phyloP scores from a whole-genome alignment of 2,329 filamentous ascomycete genomes.

The Venturiaceae sp. region DNA sequence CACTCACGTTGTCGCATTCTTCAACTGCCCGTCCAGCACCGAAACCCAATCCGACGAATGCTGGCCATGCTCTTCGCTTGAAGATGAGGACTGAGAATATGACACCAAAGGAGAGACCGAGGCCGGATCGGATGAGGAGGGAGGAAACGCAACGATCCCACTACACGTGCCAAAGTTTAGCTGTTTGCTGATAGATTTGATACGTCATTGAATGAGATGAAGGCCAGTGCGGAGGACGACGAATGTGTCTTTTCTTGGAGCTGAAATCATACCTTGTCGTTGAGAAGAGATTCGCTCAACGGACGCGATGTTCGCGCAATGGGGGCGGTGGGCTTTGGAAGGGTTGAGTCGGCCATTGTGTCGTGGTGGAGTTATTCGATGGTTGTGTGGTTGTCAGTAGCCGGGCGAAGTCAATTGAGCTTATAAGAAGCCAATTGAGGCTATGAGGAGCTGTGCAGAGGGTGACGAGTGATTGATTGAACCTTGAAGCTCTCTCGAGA shows the following conservation, averaged over 20 bases:
- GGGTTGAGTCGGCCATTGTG: conserved; percentile 50
- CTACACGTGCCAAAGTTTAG: conserved; percentile 37
- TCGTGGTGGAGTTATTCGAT: conserved; percentile 12
- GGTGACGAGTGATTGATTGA: background rate
- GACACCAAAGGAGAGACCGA: conserved; percentile 94
- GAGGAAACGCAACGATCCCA: conserved; percentile 99
- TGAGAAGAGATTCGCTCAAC: conserved; percentile 94
- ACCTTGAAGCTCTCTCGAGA: background rate
- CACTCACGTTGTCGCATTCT: conserved; percentile 73
- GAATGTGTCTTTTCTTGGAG: background rate
- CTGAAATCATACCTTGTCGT: conserved; percentile 77
- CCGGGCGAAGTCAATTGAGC: background rate
- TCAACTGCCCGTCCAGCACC: conserved; percentile 95
- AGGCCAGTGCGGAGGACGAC: background rate
- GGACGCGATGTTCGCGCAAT: conserved; percentile 64
- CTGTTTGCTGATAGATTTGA: background rate
- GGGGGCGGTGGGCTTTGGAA: conserved; percentile 35
- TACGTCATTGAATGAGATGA: background rate
- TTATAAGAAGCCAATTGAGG: background rate
- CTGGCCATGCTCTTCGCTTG: conserved; percentile 96
- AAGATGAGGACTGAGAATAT: conserved; percentile 98
- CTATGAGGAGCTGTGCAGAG: background rate
- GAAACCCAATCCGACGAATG: conserved; percentile 89
- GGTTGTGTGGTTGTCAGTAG: background rate
- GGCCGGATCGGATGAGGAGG: conserved; percentile 88